Evolutionary conservation across 164 flowering plant species (phyloP).

Genomic region (Annona cherimola): DNA sequence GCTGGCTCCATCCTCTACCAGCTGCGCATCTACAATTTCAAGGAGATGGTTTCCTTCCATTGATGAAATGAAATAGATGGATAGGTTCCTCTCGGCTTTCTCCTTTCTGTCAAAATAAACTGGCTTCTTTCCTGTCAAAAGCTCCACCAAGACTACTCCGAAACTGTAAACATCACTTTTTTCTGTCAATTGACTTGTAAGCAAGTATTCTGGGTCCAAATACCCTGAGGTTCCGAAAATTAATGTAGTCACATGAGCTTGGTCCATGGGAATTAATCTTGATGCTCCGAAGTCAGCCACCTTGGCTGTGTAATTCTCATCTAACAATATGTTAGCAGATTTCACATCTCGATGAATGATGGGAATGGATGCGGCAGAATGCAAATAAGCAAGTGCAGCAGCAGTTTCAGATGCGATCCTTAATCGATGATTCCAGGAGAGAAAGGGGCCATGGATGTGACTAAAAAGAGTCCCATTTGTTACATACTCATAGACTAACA

Average conservation of each 20-base stretch:
- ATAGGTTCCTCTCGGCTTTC: background rate
- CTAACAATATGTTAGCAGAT: constrained; percentile 5
- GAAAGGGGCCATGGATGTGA: constrained; percentile 2
- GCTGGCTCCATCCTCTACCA: constrained; percentile 3
- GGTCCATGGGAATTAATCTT: constrained; percentile 1
- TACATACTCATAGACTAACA: constrained; percentile 14
- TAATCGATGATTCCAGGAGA: constrained; percentile 4
- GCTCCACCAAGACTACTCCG: constrained; percentile 16
- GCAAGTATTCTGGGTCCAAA: constrained; percentile 36
- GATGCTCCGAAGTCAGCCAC: constrained; percentile 9
- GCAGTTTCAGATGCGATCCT: constrained; percentile 8
- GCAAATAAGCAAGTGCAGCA: constrained; percentile 15
- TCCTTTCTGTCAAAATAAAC: constrained; percentile 1
- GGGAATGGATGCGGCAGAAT: constrained; percentile 14
- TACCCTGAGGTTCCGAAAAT: constrained; percentile 36
- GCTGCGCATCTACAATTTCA: background rate
- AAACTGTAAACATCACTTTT: constrained; percentile 18
- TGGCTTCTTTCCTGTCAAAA: constrained; percentile 24
- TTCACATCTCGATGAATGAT: constrained; percentile 12
- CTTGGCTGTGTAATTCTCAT: constrained; percentile 3
- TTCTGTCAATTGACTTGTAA: constrained; percentile 27
- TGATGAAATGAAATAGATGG: constrained; percentile 1
- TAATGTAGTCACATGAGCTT: constrained; percentile 2
- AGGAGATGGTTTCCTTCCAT: background rate
- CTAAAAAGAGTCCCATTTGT: constrained; percentile 10